phyloP scores from a whole-genome alignment of 257 asterid species.

The Agastache rugosa region DNA sequence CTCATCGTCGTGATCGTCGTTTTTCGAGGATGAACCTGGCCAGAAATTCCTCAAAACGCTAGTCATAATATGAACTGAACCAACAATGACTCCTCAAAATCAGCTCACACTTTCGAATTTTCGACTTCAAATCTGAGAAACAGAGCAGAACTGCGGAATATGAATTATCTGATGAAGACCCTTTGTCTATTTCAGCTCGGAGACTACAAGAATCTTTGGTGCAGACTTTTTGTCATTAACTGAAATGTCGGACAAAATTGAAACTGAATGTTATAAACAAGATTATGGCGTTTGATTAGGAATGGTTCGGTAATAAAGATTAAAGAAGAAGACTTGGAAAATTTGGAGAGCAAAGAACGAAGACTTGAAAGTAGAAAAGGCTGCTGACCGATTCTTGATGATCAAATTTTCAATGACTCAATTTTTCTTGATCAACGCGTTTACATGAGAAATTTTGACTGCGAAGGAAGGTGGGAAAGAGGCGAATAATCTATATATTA shows the following conservation, averaged over 20 bases:
- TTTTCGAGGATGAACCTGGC: constrained; percentile 34
- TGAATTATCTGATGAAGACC: constrained; percentile 24
- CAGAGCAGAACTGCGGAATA: constrained; percentile 21
- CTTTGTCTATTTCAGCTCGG: background rate
- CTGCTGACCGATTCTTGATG: constrained; percentile 36
- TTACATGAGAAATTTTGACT: constrained; percentile 34
- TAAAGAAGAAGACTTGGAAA: constrained; percentile 28
- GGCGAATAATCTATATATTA: too few species aligned
- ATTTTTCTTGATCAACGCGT: constrained; percentile 46
- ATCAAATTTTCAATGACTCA: constrained; percentile 29
- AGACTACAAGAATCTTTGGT: background rate
- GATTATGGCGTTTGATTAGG: constrained; percentile 6
- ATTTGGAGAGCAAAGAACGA: background rate
- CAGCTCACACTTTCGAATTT: constrained; percentile 1
- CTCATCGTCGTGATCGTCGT: constrained; percentile 49
- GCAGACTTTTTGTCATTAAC: background rate
- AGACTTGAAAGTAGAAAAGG: constrained; percentile 30
- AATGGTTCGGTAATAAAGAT: constrained; percentile 1
- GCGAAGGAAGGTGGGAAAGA: constrained; percentile 34
- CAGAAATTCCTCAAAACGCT: constrained; percentile 51
- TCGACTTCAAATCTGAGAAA: constrained; percentile 20
- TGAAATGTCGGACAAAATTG: background rate
- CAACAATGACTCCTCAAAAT: constrained; percentile 18
- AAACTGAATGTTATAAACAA: constrained; percentile 7
- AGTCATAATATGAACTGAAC: constrained; percentile 44